Base-by-base conservation (phyloP, 148 eudicot genomes). In the Fagopyrum homotropicum region DNA sequence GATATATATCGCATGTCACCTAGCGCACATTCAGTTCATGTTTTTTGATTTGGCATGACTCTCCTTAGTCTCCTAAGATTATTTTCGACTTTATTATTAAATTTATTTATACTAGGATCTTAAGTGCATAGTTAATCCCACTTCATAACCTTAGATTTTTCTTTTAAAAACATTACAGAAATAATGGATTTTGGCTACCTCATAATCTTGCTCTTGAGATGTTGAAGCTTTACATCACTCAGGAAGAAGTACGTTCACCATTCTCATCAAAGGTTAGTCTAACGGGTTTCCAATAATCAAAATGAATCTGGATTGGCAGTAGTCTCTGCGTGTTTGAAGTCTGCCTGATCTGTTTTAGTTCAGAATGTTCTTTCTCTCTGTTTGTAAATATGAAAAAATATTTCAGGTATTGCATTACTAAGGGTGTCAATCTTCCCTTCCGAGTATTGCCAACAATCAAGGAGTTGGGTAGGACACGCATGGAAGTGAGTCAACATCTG, bases 401-500 rank as follows among this genome's bases (percentile, higher is more conserved):
- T 78, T 52, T n/a, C 82, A 95, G 99, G 81, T 95, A 95, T 75
- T 97, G 99, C 77, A 95, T 95, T 30, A 95, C 99, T 26, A 98
- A 95, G 86, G 98, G 99, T 74, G 99, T 95, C 73, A 95, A 95
- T 84, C 99, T 95, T 76, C 99, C 99, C 26, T 95, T 95, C 77
- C 92, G 97, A 73, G 98, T 95, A 74, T 88, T 92, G 82, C 99
- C 99, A 52, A 95, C 99, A 73, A 95, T 95, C 77, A 95, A 95
- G 81, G 98, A 95, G 82, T 81, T 95, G 78, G 99, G 99, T 55
- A 88, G 97, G 79, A 95, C 99, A 63, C 97, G 99, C 45, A 92
- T 95, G 98, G 98, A 95, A 92, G 96, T 95, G 72, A 95, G 98
- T 95, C 43, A 95, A 95, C 97, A 97, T 95, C 76, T 76, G 89